phyloP scores from a whole-genome alignment of 306 rosid species.

The Begonia peltatifolia region DNA sequence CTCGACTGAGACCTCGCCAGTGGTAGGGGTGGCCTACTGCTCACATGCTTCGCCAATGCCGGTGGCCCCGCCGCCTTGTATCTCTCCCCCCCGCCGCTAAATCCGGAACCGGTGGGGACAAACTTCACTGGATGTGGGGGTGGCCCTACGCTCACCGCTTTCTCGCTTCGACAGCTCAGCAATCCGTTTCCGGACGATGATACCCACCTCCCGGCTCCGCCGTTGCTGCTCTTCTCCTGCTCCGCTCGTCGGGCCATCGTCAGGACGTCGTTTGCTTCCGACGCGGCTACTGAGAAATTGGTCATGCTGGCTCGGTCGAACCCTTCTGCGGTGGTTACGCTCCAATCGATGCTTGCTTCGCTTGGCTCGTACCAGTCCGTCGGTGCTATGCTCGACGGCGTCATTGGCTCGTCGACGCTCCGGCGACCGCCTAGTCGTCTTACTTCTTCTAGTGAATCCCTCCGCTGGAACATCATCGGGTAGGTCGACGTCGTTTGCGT shows the following conservation, averaged over 20 bases:
- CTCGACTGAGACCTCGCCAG: constrained; percentile 17
- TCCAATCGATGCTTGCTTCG: constrained; percentile 82
- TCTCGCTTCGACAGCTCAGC: constrained; percentile 63
- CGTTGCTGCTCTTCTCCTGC: constrained; percentile 6
- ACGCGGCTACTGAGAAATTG: constrained; percentile 12
- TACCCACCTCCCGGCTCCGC: constrained; percentile 7
- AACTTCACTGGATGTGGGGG: constrained; percentile 11
- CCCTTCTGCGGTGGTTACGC: constrained; percentile 68
- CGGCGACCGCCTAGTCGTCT: constrained; percentile 15
- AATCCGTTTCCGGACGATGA: constrained; percentile 29
- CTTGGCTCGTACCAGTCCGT: constrained; percentile 61
- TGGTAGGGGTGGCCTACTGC: constrained; percentile 15
- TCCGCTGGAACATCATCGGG: constrained; percentile 12
- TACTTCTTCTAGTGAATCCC: constrained; percentile 41
- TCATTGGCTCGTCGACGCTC: constrained; percentile 35
- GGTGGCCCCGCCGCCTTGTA: constrained; percentile 2
- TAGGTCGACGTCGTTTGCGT: constrained; percentile 19
- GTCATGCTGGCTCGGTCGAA: constrained; percentile 21
- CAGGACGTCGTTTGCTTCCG: constrained; percentile 10
- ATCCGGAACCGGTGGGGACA: too few species aligned
- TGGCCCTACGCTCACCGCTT: constrained; percentile 80
- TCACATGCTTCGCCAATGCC: constrained; percentile 13
- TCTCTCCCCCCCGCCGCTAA: too few species aligned
- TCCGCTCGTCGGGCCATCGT: background rate
- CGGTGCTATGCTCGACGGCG: constrained; percentile 14